A percentile compares a stretch with the other conserved stretches of the same genome.
Evolutionary conservation across 1,139 yeast genomes (phyloP).

Genomic region (Yamadazyma siamensis): DNA sequence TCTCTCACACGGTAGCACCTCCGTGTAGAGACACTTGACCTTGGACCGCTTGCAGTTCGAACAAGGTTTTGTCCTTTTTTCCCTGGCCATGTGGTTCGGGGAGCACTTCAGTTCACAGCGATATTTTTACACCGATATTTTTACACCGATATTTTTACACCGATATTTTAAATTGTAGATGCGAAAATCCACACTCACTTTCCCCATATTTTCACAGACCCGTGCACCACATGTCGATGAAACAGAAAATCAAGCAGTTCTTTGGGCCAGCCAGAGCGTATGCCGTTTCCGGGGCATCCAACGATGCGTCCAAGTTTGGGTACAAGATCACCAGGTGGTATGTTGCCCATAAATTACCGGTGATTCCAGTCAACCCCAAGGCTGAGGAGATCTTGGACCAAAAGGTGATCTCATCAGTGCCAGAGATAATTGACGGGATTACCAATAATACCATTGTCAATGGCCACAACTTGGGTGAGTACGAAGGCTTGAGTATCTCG

Average conservation of each 20-base stretch:
- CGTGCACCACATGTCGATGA: constrained; percentile 38
- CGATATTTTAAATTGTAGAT: background rate
- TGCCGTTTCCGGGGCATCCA: constrained; percentile 74
- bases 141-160: constrained; percentile 2
- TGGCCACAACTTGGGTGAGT: constrained; percentile 22
- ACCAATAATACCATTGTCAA: constrained; percentile 21
- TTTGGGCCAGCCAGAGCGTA: constrained; percentile 53
- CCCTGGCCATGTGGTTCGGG: constrained; percentile 29
- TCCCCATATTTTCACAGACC: constrained; percentile 4
- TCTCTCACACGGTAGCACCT: constrained; percentile 54
- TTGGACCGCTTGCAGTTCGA: constrained; percentile 61
- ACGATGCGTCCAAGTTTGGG: constrained; percentile 65
- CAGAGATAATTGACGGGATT: constrained; percentile 28
- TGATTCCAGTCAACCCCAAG: constrained; percentile 64
- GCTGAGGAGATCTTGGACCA: constrained; percentile 44
- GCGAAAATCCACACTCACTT: background rate
- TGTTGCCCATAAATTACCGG: constrained; percentile 52
- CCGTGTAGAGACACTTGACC: constrained; percentile 54
- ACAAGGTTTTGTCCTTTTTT: constrained; percentile 58
- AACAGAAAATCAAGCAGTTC: constrained; percentile 39
- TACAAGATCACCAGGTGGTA: constrained; percentile 72
- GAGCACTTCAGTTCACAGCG: too few species aligned
- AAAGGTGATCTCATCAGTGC: constrained; percentile 35
- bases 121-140: background rate
- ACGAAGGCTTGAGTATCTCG: constrained; percentile 51